Conservation (phyloP, 108 stramenopile species). For the Fistulifera solaris region DNA sequence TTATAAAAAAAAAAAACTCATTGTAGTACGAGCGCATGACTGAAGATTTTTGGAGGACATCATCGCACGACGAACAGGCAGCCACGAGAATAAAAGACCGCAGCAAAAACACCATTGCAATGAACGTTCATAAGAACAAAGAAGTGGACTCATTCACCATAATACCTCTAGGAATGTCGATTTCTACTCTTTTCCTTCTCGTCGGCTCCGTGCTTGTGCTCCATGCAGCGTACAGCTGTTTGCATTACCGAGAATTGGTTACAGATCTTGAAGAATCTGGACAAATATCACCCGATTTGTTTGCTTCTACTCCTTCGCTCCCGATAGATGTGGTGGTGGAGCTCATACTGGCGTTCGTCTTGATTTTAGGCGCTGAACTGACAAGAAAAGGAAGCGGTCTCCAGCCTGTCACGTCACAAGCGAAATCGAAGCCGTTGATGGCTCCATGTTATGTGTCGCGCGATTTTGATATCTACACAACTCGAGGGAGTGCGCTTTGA, state of each 20-base stretch:
- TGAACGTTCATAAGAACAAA: no score
- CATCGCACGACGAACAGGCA: no score
- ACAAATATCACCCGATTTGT: neutral
- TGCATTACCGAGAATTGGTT: constrained; percentile 32
- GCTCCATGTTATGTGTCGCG: constrained; percentile 30
- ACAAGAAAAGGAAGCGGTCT: constrained; percentile 17
- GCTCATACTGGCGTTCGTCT: constrained; percentile 13
- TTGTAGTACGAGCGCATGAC: no score
- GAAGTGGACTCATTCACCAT: no score
- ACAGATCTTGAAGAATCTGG: constrained; percentile 25
- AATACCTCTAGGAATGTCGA: no score
- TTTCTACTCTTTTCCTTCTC: neutral
- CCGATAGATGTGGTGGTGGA: constrained; percentile 37
- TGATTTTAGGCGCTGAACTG: constrained; percentile 26
- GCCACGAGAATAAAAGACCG: no score
- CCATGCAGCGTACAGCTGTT: constrained; percentile 45
- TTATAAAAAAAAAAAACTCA: no score
- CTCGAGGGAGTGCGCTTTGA: constrained; percentile 5
- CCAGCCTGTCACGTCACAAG: neutral
- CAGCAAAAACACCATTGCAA: no score
- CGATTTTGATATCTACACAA: constrained; percentile 41
- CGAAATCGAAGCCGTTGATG: constrained; percentile 11
- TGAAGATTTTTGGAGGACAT: no score
- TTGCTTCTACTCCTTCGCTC: constrained; percentile 8
- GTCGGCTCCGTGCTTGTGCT: constrained; percentile 22